These are phyloP conservation scores for Xylaria sp. DNA, from an alignment of 2,329 filamentous ascomycete genomes.

Conservation along the genomic window DNA sequence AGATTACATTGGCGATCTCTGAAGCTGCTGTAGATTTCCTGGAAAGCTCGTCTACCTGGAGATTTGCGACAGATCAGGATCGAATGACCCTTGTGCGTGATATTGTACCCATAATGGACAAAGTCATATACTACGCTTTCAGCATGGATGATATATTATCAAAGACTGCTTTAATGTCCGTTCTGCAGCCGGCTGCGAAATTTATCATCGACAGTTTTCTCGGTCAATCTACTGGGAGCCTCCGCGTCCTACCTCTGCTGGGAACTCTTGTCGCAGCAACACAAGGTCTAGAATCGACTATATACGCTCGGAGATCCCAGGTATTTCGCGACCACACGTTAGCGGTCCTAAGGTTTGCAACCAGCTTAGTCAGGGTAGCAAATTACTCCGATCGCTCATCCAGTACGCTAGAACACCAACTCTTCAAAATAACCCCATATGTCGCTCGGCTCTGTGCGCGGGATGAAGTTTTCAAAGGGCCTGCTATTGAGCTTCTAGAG, in stretches of 20 bases:
- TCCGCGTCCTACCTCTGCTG: constrained; percentile 81
- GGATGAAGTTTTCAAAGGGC: constrained; percentile 71
- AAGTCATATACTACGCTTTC: constrained; percentile 76
- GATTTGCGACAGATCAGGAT: constrained; percentile 75
- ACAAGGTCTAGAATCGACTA: constrained; percentile 67
- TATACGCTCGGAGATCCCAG: constrained; percentile 65
- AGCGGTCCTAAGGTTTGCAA: constrained; percentile 72
- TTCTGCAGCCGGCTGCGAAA: constrained; percentile 76
- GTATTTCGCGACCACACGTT: constrained; percentile 71
- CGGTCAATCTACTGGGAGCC: constrained; percentile 72
- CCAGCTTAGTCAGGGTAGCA: constrained; percentile 75
- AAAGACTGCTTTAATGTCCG: constrained; percentile 62
- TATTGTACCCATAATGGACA: constrained; percentile 76
- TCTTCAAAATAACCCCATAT: constrained; percentile 83
- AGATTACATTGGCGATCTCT: constrained; percentile 76
- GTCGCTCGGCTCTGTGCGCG: constrained; percentile 80
- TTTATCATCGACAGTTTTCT: constrained; percentile 83
- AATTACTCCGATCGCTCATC: constrained; percentile 70
- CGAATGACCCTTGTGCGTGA: constrained; percentile 74
- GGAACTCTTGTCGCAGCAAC: constrained; percentile 73
- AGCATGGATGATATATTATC: constrained; percentile 72
- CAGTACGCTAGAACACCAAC: constrained; percentile 75
- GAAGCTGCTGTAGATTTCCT: constrained; percentile 83
- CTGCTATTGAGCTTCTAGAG: constrained; percentile 76
- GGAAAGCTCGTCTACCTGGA: constrained; percentile 88